Evolutionary conservation across 1,284 basidiomycete genomes (phyloP).

Genomic region (Kwoniella shivajii): DNA sequence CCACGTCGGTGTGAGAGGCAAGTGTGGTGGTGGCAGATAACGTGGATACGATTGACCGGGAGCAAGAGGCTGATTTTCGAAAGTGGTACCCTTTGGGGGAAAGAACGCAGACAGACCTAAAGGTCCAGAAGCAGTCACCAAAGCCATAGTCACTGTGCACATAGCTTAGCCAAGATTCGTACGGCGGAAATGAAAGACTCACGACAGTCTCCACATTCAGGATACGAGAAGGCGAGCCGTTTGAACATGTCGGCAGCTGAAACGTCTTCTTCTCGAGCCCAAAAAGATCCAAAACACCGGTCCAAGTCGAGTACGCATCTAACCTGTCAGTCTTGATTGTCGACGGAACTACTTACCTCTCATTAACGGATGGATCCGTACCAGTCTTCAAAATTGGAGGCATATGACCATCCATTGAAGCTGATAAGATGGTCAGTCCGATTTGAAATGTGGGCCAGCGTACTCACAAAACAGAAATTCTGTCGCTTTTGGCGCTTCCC

Average conservation of each 20-base stretch:
- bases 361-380: slow-evolving; percentile 9
- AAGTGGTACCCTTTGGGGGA: slow-evolving; percentile 43
- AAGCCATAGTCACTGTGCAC: slow-evolving; percentile 55
- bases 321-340: not conserved
- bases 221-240: slow-evolving; percentile 57
- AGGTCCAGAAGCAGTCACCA: slow-evolving; percentile 57
- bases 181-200: slow-evolving; percentile 27
- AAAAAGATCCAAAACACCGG: slow-evolving; percentile 51
- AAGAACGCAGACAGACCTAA: slow-evolving; percentile 59
- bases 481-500: slow-evolving; percentile 43
- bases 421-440: slow-evolving; percentile 12
- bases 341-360: slow-evolving; percentile 21
- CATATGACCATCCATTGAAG: slow-evolving; percentile 50
- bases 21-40: slow-evolving; percentile 48
- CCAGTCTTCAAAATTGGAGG: slow-evolving; percentile 33
- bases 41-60: slow-evolving; percentile 14
- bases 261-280: slow-evolving; percentile 33
- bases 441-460: no score
- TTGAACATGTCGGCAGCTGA: slow-evolving; percentile 57
- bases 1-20: slow-evolving; percentile 57
- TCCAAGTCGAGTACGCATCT: slow-evolving; percentile 47
- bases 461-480: slow-evolving; percentile 44
- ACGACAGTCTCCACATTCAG: slow-evolving; percentile 60
- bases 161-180: not conserved
- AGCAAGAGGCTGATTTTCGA: slow-evolving; percentile 17